A percentile compares a stretch with the other conserved stretches of the same genome.
These are phyloP conservation scores for Poa pratensis DNA, from an alignment of 176 grass and related monocot species.

Conservation along the genomic window DNA sequence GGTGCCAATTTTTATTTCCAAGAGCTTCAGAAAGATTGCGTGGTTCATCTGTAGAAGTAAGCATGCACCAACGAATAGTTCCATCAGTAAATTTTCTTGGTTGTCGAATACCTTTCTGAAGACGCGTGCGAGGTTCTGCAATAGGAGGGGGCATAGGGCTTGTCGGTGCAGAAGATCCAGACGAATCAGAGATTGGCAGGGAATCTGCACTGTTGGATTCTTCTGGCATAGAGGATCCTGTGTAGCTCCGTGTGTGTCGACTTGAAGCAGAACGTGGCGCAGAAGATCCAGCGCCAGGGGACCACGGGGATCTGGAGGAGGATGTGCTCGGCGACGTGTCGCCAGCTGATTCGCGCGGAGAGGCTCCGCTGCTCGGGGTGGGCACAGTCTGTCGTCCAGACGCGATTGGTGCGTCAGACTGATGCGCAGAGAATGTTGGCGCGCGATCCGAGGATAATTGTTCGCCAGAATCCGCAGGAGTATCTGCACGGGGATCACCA, in stretches of 20 bases:
- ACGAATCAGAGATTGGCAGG: too few species aligned
- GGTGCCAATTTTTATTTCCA: neutral
- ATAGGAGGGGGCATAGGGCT: neutral
- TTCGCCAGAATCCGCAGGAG: accelerated
- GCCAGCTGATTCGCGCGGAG: too few species aligned
- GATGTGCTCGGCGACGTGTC: too few species aligned
- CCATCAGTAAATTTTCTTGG: neutral
- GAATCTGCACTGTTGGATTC: neutral
- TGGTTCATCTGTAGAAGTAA: neutral
- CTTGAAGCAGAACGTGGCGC: too few species aligned
- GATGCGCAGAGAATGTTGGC: neutral
- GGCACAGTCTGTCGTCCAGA: too few species aligned
- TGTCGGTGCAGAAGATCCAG: neutral
- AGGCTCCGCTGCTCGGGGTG: too few species aligned
- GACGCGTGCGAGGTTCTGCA: neutral
- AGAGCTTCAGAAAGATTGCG: neutral
- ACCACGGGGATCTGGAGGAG: too few species aligned
- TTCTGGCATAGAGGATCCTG: neutral
- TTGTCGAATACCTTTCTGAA: neutral
- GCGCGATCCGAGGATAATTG: neutral
- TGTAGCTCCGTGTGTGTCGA: neutral
- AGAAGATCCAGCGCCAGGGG: too few species aligned
- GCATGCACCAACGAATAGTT: neutral
- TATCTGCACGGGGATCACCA: neutral
- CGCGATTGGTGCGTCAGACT: too few species aligned